Evolutionary conservation across 768 basidiomycete genomes (phyloP).

Genomic region (Termitomyces sp.): DNA sequence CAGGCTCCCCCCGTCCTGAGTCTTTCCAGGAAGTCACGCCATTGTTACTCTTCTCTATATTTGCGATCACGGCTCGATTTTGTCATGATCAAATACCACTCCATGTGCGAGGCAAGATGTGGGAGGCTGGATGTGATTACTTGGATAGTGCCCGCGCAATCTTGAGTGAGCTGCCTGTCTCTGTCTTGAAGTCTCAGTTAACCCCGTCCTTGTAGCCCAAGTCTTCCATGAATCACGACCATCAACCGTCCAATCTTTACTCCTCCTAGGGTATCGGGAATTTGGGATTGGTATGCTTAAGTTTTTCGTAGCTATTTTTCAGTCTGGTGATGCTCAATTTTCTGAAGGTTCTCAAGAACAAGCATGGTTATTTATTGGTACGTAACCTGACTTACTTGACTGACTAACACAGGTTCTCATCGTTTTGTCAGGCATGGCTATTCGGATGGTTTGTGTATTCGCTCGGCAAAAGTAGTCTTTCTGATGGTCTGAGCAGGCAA

Average conservation of each 20-base stretch:
- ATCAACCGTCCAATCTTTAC: constrained; percentile 76
- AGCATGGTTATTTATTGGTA: constrained; percentile 82
- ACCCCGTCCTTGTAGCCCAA: constrained; percentile 37
- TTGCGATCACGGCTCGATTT: constrained; percentile 78
- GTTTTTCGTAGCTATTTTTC: background rate
- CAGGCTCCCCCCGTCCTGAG: constrained; percentile 41
- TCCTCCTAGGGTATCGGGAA: constrained; percentile 79
- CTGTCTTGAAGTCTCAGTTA: constrained; percentile 3
- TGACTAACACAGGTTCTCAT: background rate
- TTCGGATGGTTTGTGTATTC: constrained; percentile 56
- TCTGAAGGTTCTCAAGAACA: constrained; percentile 65
- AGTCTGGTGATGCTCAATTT: background rate
- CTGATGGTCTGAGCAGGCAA: constrained; percentile 38
- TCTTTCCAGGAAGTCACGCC: constrained; percentile 63
- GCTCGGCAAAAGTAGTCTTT: background rate
- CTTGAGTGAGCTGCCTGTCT: constrained; percentile 43
- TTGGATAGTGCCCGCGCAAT: constrained; percentile 59
- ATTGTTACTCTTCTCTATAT: constrained; percentile 74
- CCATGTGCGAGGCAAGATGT: constrained; percentile 54
- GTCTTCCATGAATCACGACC: constrained; percentile 65
- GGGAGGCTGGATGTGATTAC: constrained; percentile 67
- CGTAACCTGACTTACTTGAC: constrained; percentile 10
- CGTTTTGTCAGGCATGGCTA: constrained; percentile 53
- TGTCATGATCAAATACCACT: constrained; percentile 45
- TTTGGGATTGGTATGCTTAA: constrained; percentile 61